Conservation (phyloP, 2,329 filamentous ascomycete genomes). For the Cladophialophora psammophila region DNA sequence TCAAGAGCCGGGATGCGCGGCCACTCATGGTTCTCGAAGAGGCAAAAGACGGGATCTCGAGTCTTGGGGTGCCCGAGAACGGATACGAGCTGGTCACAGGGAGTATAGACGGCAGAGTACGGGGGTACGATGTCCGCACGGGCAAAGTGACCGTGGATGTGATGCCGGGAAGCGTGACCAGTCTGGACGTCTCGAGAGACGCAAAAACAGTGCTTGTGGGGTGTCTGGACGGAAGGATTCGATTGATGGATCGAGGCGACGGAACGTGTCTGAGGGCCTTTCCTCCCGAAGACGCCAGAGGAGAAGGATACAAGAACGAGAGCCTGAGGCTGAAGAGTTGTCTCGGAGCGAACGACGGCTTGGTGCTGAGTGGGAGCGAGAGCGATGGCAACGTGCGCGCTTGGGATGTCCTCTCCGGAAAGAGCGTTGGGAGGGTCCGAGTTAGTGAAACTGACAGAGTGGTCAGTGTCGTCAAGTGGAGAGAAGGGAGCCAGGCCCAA, state of each 20-base stretch:
- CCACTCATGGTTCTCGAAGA: constrained; percentile 77
- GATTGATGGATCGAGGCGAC: constrained; percentile 79
- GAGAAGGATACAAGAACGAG: constrained; percentile 63
- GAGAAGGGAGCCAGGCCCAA: constrained; percentile 37
- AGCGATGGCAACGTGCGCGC: constrained; percentile 73
- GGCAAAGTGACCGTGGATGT: constrained; percentile 75
- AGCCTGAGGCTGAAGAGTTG: constrained; percentile 77
- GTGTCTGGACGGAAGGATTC: constrained; percentile 75
- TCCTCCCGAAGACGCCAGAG: constrained; percentile 50
- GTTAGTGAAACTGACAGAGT: constrained; percentile 35
- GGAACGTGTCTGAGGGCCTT: constrained; percentile 79
- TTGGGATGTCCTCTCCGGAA: constrained; percentile 84
- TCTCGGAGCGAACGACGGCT: constrained; percentile 77
- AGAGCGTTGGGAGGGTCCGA: constrained; percentile 44
- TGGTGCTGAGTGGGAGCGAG: constrained; percentile 83
- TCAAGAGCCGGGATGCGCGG: constrained; percentile 61
- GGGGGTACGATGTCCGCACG: constrained; percentile 82
- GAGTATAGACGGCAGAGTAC: constrained; percentile 83
- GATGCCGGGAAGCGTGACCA: constrained; percentile 73
- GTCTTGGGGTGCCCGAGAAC: constrained; percentile 27
- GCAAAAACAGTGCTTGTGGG: constrained; percentile 77
- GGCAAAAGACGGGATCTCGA: constrained; percentile 68
- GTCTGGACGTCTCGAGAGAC: constrained; percentile 73
- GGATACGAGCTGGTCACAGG: constrained; percentile 67
- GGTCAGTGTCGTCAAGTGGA: constrained; percentile 40